Conservation (phyloP, 768 basidiomycete species). For the Naganishia kalamii region DNA sequence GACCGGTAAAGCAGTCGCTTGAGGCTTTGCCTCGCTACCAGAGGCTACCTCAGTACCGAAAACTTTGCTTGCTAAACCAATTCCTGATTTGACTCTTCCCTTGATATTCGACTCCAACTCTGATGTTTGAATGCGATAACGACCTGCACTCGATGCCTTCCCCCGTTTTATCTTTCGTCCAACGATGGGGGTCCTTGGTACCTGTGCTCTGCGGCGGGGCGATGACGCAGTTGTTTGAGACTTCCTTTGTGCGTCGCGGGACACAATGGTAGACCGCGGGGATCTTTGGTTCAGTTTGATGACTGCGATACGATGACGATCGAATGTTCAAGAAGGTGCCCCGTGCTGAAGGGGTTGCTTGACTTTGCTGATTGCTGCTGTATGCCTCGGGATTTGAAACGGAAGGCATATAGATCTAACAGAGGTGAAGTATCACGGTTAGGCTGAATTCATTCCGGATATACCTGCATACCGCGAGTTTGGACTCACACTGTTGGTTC, state of each 20-base stretch:
- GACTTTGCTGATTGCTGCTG: neutral
- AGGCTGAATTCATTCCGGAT: neutral
- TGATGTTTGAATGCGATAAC: neutral
- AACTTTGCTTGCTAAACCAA: neutral
- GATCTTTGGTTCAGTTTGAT: neutral
- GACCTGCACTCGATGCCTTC: neutral
- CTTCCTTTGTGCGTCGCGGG: conserved; percentile 1
- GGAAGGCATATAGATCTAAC: conserved; percentile 6
- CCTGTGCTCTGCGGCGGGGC: neutral
- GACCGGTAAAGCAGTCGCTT: neutral
- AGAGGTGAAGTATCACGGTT: neutral
- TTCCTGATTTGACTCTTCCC: neutral
- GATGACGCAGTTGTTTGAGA: neutral
- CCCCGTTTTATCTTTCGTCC: neutral
- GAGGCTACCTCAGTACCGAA: neutral
- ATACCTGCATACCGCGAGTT: neutral
- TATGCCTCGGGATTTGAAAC: neutral
- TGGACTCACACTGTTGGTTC: neutral
- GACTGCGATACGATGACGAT: neutral
- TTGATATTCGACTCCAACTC: neutral
- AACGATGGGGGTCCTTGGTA: neutral
- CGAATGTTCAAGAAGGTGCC: neutral
- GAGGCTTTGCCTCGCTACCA: neutral
- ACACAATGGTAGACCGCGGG: neutral
- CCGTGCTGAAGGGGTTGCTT: neutral